These are phyloP conservation scores for Heterobasidion irregulare DNA, from an alignment of 1,284 basidiomycete species.

Conservation along the genomic window DNA sequence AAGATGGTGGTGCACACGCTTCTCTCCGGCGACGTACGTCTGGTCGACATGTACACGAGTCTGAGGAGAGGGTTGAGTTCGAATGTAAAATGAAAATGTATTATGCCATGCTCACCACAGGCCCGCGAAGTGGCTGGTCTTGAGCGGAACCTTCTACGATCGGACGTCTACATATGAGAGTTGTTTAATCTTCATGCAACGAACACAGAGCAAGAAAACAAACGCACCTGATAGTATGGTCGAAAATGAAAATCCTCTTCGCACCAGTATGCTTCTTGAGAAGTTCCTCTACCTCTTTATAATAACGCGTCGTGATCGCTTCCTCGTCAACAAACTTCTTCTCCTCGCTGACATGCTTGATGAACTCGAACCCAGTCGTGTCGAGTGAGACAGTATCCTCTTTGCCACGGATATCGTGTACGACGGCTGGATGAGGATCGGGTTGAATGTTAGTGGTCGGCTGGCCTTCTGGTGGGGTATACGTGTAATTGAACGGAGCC, in stretches of 20 bases:
- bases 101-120: background rate
- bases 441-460: constrained; percentile 15
- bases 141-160: background rate
- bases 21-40: constrained; percentile 37
- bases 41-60: constrained; percentile 49
- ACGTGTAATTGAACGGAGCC: constrained; percentile 20
- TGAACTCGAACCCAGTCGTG: constrained; percentile 33
- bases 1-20: constrained; percentile 46
- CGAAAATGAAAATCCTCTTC: constrained; percentile 34
- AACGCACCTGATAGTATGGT: constrained; percentile 35
- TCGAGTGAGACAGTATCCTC: constrained; percentile 28
- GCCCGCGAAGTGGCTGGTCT: constrained; percentile 2
- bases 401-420: constrained; percentile 26
- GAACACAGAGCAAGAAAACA: background rate
- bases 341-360: constrained; percentile 25
- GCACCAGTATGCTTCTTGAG: constrained; percentile 32
- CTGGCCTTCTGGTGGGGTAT: constrained; percentile 17
- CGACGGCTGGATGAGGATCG: constrained; percentile 15
- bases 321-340: constrained; percentile 34
- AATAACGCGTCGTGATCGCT: constrained; percentile 27
- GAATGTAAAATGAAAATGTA: background rate
- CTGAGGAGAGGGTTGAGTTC: constrained; percentile 8
- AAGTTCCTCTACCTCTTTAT: constrained; percentile 34
- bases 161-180: background rate
- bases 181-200: background rate